Conservation (phyloP, 129 eudicot genomes). For the Heracleum sosnowskyi region DNA sequence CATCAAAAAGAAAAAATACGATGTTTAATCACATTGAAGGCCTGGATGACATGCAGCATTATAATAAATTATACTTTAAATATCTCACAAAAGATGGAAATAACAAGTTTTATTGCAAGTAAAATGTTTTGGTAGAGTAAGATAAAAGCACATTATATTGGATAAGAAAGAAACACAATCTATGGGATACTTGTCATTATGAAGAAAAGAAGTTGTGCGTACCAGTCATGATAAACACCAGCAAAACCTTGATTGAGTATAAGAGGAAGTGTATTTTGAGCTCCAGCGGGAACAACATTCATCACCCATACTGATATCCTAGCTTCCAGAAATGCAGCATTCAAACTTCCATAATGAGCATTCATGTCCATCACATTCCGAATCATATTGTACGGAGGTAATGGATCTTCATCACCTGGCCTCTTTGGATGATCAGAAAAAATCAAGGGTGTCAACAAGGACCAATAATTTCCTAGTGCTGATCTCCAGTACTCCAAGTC, state of each 20-base stretch:
- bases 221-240: constrained; percentile 95
- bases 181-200: neutral
- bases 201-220: constrained; percentile 8
- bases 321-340: constrained; percentile 65
- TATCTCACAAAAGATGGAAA: neutral
- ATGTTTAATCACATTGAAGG: neutral
- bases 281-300: constrained; percentile 80
- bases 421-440: constrained; percentile 98
- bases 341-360: constrained; percentile 88
- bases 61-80: neutral
- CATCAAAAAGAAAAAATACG: neutral
- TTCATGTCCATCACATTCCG: constrained; percentile 96
- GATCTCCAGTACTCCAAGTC: constrained; percentile 64
- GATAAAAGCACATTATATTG: neutral
- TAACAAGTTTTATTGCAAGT: neutral
- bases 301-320: constrained; percentile 91
- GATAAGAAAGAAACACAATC: neutral
- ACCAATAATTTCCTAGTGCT: constrained; percentile 80
- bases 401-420: constrained; percentile 98
- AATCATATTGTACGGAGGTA: constrained; percentile 94
- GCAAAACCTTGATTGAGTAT: constrained; percentile 89
- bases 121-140: neutral
- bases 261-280: constrained; percentile 66
- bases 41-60: neutral
- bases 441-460: constrained; percentile 86